Evolutionary conservation across 2,329 filamentous ascomycete species (phyloP).

Genomic region (Aureobasidium zeae): DNA sequence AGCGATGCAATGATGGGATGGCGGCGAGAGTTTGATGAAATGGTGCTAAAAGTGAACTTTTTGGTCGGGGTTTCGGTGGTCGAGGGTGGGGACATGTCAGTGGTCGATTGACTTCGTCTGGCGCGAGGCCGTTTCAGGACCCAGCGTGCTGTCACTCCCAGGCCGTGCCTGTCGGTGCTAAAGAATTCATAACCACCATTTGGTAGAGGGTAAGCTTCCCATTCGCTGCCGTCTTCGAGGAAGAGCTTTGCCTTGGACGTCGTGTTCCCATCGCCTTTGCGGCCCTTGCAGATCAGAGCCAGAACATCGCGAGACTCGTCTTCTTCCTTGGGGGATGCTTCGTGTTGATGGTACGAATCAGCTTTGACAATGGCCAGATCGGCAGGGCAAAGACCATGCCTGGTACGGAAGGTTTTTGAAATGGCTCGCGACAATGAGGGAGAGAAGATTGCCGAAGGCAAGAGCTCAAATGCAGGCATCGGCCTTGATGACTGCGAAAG

Average conservation of each 20-base stretch:
- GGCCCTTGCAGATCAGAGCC: conserved; percentile 53
- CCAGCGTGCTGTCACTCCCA: conserved; percentile 58
- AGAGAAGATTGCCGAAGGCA: conserved; percentile 50
- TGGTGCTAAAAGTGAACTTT: conserved; percentile 67
- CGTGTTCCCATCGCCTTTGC: conserved; percentile 43
- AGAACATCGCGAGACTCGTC: conserved; percentile 48
- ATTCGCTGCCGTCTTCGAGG: conserved; percentile 41
- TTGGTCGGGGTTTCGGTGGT: conserved; percentile 31
- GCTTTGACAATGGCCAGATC: conserved; percentile 64
- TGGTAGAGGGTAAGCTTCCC: conserved; percentile 35
- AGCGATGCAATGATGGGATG: conserved; percentile 68
- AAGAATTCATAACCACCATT: conserved; percentile 49
- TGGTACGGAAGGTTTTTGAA: conserved; percentile 54
- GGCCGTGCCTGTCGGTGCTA: conserved; percentile 49
- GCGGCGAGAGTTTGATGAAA: conserved; percentile 57
- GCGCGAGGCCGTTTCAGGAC: conserved; percentile 40
- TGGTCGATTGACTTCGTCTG: conserved; percentile 23
- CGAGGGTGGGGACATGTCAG: conserved; percentile 18
- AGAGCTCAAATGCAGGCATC: conserved; percentile 61
- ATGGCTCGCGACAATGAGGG: conserved; percentile 52
- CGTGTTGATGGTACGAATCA: conserved; percentile 49
- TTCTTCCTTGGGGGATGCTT: conserved; percentile 44
- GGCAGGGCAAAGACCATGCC: conserved; percentile 54
- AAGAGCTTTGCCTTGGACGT: conserved; percentile 58
- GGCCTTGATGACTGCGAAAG: conserved; percentile 53